Conservation (phyloP, 2,329 filamentous ascomycete genomes). For the Sarocladiaceae sp. region DNA sequence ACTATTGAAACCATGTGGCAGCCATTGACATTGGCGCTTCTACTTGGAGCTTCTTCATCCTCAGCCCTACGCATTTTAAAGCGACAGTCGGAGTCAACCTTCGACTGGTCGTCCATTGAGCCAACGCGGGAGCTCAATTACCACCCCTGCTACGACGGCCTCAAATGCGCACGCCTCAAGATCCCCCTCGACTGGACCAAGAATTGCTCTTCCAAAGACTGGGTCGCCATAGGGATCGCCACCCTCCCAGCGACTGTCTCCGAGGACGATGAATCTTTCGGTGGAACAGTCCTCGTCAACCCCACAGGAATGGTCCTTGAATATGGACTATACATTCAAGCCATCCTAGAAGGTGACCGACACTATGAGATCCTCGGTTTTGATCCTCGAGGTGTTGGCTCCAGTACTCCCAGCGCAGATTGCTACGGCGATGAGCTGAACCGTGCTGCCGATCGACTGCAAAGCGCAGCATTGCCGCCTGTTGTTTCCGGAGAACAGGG, state of each 20-base stretch:
- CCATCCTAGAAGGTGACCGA: constrained; percentile 19
- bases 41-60: background rate
- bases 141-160: constrained; percentile 32
- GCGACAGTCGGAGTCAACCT: constrained; percentile 13
- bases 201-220: constrained; percentile 18
- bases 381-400: constrained; percentile 38
- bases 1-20: background rate
- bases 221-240: constrained; percentile 35
- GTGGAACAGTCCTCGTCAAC: constrained; percentile 38
- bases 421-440: constrained; percentile 31
- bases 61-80: background rate
- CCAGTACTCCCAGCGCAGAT: constrained; percentile 30
- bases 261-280: constrained; percentile 32
- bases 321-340: constrained; percentile 24
- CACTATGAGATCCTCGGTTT: constrained; percentile 40
- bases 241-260: constrained; percentile 34
- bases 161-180: constrained; percentile 36
- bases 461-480: background rate
- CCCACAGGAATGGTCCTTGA: constrained; percentile 26
- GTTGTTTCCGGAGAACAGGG: background rate
- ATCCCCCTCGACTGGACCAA: constrained; percentile 39
- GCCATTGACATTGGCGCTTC: background rate
- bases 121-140: constrained; percentile 32
- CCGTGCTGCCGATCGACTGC: constrained; percentile 13
- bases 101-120: constrained; percentile 31